Evolutionary conservation across 192 early-diverging fungal species (phyloP).

Genomic region (Thoreauomyces humboldtii): DNA sequence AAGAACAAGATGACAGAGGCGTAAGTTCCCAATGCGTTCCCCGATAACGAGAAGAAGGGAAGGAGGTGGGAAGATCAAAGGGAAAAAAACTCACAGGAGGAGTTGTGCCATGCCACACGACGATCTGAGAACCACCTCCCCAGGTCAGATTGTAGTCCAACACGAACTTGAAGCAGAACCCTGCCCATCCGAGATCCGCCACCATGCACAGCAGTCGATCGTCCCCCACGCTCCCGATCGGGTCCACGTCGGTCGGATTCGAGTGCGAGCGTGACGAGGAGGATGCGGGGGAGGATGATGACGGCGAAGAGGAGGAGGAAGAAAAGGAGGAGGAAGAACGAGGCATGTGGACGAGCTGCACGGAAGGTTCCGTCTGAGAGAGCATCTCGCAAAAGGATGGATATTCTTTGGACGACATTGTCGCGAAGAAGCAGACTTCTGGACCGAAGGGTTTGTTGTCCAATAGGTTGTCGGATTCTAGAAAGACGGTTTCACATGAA

Average conservation of each 20-base stretch:
- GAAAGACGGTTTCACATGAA: no score
- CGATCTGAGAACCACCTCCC: slow-evolving; percentile 10
- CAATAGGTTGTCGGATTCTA: slow-evolving; percentile 1
- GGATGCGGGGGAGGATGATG: not conserved
- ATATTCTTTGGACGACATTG: not conserved
- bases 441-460: slow-evolving; percentile 20
- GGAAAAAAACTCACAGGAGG: slow-evolving; percentile 11
- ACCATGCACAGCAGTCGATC: not conserved
- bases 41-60: no score
- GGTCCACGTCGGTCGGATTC: slow-evolving; percentile 1
- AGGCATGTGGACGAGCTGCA: not conserved
- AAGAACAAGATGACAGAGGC: no score
- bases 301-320: slow-evolving; percentile 5
- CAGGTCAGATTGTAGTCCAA: slow-evolving; percentile 26
- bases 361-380: slow-evolving; percentile 6
- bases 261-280: slow-evolving; percentile 8
- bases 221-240: no score
- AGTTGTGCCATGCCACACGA: slow-evolving; percentile 4
- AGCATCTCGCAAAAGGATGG: slow-evolving; percentile 3
- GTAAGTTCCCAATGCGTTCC: no score
- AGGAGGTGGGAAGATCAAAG: no score
- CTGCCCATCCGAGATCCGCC: not conserved
- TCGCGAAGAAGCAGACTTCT: slow-evolving; percentile 11
- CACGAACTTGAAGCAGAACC: slow-evolving; percentile 24
- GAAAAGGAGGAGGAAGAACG: not conserved